Percentiles rank a stretch among this genome's conserved stretches.
phyloP scores from a whole-genome alignment of 2,329 filamentous ascomycete genomes.

The Colletotrichum aenigma region DNA sequence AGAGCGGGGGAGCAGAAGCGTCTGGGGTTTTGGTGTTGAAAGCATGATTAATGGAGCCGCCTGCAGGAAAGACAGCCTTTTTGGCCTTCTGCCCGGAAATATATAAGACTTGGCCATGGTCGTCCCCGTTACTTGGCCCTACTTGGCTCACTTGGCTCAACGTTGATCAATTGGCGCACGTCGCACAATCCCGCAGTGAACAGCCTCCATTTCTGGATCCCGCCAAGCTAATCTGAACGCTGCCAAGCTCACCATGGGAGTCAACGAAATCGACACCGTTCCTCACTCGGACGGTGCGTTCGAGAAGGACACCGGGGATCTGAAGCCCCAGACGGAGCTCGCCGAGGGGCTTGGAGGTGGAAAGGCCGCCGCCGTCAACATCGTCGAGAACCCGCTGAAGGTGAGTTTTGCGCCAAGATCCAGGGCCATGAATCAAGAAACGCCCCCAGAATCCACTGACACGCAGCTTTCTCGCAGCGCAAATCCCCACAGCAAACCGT shows the following conservation, averaged over 20 bases:
- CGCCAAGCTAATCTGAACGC: neutral
- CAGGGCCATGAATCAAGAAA: neutral
- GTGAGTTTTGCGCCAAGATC: slow-evolving; percentile 20
- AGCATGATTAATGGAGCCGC: neutral
- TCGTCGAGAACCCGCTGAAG: slow-evolving; percentile 36
- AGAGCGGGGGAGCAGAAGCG: neutral
- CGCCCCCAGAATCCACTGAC: neutral
- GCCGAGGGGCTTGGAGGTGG: slow-evolving; percentile 19
- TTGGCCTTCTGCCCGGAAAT: neutral
- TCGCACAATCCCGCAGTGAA: neutral
- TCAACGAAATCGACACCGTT: slow-evolving; percentile 6
- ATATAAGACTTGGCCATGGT: neutral
- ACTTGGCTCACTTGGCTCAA: neutral
- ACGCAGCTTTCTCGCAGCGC: slow-evolving; percentile 17
- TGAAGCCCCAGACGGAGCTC: neutral
- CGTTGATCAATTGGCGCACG: neutral
- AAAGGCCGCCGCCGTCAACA: slow-evolving; percentile 31
- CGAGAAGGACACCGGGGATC: neutral
- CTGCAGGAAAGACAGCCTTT: neutral
- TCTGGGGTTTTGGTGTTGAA: neutral
- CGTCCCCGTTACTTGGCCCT: neutral
- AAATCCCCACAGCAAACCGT: slow-evolving; percentile 24
- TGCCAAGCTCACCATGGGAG: neutral
- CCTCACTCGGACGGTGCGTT: neutral
- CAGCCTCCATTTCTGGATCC: neutral